Conservation (phyloP, 2,329 filamentous ascomycete genomes). For the Pseudocercospora fijiensis region DNA sequence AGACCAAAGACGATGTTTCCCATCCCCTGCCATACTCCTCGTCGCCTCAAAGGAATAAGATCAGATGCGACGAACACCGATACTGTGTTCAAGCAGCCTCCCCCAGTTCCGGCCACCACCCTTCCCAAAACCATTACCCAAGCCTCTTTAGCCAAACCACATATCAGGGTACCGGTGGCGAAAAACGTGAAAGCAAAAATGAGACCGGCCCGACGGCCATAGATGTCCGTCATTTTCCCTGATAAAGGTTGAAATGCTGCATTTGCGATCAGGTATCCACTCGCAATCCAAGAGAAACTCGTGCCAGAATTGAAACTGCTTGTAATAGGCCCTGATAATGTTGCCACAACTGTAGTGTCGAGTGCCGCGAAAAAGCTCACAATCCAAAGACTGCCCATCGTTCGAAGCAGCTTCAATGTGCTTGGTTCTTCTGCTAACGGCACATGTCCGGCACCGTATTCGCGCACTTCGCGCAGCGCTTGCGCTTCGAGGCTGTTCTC, state of each 20-base stretch:
- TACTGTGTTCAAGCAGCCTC: conserved; percentile 53
- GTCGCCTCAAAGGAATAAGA: conserved; percentile 68
- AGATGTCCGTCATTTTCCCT: conserved; percentile 84
- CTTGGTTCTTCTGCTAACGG: conserved; percentile 46
- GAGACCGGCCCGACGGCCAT: conserved; percentile 73
- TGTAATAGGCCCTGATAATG: conserved; percentile 78
- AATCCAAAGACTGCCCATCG: conserved; percentile 53
- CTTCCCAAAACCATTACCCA: conserved; percentile 73
- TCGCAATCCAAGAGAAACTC: conserved; percentile 82
- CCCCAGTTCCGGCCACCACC: conserved; percentile 77
- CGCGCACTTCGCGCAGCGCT: conserved; percentile 36
- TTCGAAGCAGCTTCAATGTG: conserved; percentile 49
- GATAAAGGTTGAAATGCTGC: conserved; percentile 82
- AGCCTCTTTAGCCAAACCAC: conserved; percentile 67
- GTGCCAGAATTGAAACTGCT: conserved; percentile 78
- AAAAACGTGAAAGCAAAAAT: conserved; percentile 80
- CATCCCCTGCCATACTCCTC: conserved; percentile 79
- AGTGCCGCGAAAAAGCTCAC: conserved; percentile 58
- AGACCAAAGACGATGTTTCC: conserved; percentile 80
- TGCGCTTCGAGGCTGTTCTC: conserved; percentile 31
- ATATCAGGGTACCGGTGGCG: conserved; percentile 75
- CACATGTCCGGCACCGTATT: conserved; percentile 32
- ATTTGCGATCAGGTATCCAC: conserved; percentile 84
- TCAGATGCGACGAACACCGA: conserved; percentile 68
- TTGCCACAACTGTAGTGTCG: conserved; percentile 85